These are phyloP conservation scores for Talaromyces borbonicus DNA, from an alignment of 495 filamentous ascomycete genomes.

Conservation along the genomic window DNA sequence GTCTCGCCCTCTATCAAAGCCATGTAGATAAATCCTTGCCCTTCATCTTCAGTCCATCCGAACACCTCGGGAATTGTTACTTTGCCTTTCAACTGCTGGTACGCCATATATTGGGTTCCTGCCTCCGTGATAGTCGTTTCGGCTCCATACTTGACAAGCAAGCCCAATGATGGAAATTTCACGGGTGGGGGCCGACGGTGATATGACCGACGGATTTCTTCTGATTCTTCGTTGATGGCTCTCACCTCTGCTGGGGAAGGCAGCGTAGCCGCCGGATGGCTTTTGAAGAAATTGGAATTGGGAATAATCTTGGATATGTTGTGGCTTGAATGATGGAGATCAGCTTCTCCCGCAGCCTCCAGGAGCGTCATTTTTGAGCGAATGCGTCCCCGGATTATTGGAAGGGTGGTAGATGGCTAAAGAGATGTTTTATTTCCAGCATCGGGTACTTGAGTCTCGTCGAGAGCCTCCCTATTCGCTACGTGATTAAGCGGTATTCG, in stretches of 20 bases:
- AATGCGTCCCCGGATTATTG: too few relatives aligned
- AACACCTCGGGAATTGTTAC: constrained; percentile 39
- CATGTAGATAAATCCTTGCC: constrained; percentile 40
- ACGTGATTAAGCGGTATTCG: too few relatives aligned
- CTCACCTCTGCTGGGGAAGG: constrained; percentile 12
- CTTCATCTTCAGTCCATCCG: constrained; percentile 32
- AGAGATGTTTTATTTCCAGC: too few relatives aligned
- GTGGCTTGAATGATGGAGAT: too few relatives aligned
- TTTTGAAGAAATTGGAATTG: constrained; percentile 11
- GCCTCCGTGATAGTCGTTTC: constrained; percentile 29
- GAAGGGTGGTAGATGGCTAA: too few relatives aligned
- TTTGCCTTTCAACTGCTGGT: constrained; percentile 18
- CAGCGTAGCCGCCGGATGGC: constrained; percentile 5
- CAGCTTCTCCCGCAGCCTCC: too few relatives aligned
- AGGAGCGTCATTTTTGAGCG: too few relatives aligned
- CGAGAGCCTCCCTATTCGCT: too few relatives aligned
- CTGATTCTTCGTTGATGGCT: constrained; percentile 13
- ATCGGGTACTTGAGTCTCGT: too few relatives aligned
- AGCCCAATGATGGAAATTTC: constrained; percentile 27
- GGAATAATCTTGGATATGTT: too few relatives aligned
- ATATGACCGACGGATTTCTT: constrained; percentile 3
- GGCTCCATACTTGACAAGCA: constrained; percentile 37
- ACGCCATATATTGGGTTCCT: constrained; percentile 29
- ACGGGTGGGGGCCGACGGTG: constrained; percentile 20
- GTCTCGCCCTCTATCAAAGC: constrained; percentile 29